Evolutionary conservation across 2,329 filamentous ascomycete genomes (phyloP), one percentile per base, ranked within the genome.

Genomic region (Fusarium buxicola): DNA sequence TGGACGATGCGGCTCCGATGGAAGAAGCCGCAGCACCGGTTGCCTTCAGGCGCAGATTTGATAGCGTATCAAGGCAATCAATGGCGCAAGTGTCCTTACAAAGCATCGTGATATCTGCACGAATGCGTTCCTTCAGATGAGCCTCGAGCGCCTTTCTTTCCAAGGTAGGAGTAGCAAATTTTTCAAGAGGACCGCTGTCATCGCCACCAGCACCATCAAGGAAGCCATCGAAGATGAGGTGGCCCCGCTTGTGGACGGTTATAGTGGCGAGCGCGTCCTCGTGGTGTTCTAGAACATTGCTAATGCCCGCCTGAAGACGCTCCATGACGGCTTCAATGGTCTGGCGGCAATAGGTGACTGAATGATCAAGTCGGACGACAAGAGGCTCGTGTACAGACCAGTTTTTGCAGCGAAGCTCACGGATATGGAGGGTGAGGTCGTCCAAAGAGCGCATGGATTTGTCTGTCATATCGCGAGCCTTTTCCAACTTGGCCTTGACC

Each of bases 81-180:
- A 85, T 74, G 12, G 76, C 76, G 58, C 81, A 81, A 2, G 83
- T 84, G 59, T 86, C 83, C 60, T 77, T 81, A 63, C 81, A 83
- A 15, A 85, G 72, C 70, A 78, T 78, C 35, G 80, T 76, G 18
- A 85, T 77, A 50, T 84, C 83, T 8, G 72, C 69, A 32, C 81
- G 76, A 38, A 85, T 80, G 16, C 80, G 79, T 10, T 77, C 72
- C 55, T 76, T 78, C 21, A 86, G 73, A 8, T 74, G 75, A 3
- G 75, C 71, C 7, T 82, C 63, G 7, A 84, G 65, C 1, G 58
- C 70, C 31, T 77, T 74, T 38, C 75, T 72, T 55, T 79, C 77
- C 11, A 78, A 70, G 30, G 78, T 75, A 8, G 64, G 68, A 11
- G 73, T 70, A 5, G 71, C 45, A 56, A 74, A 77, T 13, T 65